Conservation (phyloP, 2,329 filamentous ascomycete species). For the Penicillium aurantiogriseum region DNA sequence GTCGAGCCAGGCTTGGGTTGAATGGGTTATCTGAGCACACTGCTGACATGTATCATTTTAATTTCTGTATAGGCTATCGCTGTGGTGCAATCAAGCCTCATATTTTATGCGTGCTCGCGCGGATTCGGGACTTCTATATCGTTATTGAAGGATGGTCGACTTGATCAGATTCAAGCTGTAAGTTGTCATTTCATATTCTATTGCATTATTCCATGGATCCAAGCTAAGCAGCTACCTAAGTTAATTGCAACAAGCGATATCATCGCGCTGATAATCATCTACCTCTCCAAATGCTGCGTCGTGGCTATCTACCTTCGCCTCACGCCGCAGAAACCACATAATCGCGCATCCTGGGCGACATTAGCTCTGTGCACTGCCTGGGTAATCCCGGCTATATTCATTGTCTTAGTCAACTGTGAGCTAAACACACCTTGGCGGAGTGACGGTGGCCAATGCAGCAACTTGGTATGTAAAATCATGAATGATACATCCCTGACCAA, state of each 20-base stretch:
- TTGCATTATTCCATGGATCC: neutral
- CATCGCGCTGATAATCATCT: conserved; percentile 45
- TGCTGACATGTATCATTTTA: neutral
- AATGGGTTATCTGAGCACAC: neutral
- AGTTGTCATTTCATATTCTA: conserved; percentile 7
- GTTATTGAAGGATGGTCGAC: conserved; percentile 23
- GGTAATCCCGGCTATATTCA: conserved; percentile 41
- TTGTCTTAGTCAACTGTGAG: conserved; percentile 45
- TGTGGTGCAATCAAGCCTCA: conserved; percentile 31
- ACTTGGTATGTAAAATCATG: conserved; percentile 22
- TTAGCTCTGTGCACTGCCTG: conserved; percentile 40
- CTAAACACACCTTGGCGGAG: conserved; percentile 37
- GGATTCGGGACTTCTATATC: conserved; percentile 37
- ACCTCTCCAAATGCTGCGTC: conserved; percentile 40
- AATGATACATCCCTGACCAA: neutral
- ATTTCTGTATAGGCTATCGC: conserved; percentile 24
- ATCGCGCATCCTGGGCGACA: conserved; percentile 35
- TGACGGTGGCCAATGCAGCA: conserved; percentile 24
- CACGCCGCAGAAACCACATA: conserved; percentile 45
- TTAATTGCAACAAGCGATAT: conserved; percentile 41
- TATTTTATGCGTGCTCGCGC: conserved; percentile 32
- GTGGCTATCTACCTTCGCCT: conserved; percentile 47
- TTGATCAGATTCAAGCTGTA: conserved; percentile 31
- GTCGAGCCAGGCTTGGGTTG: neutral
- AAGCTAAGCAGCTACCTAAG: conserved; percentile 13